Base-by-base conservation (phyloP, 2,329 filamentous ascomycete species). In the Akanthomyces uredinophilus region DNA sequence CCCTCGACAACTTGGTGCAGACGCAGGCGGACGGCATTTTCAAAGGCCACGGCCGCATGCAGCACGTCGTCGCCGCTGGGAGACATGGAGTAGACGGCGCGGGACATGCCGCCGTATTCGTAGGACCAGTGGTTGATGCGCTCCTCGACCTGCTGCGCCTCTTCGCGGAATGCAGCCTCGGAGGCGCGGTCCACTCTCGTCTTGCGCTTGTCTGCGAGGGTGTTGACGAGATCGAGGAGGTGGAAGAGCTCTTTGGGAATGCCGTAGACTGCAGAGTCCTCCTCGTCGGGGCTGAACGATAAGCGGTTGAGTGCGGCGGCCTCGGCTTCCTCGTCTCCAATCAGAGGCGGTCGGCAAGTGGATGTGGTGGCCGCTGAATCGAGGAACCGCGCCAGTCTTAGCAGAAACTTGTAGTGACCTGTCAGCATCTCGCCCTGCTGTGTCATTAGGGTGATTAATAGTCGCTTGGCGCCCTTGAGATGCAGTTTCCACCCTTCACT, bases 1-100 rank as follows among this genome's bases (percentile, higher is more conserved):
- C 77, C 77, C 51, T 79, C 73, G 13, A 77, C 72, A 35, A 79
- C 73, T 63, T 79, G 75, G 65, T 79, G 75, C 20, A 79, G 70
- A 10, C 76, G 71, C 20, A 79, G 68, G 10, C 74, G 71, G n/a
- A 78, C 70, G 10, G 77, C 76, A 65, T 73, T 73, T 61, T 78
- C 75, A 62, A 76, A 78, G 6, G 76, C 75, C 18, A 67, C 68
- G 2, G 75, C 75, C 20, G 75, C 75, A 52, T 71, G 64, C 11
- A 75, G 61, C 1, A 72, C 71, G 44, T 76, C 72, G 8, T 71
- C 67, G 20, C 66, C 67, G 29, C 55, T 44, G 4, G 71, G 63
- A 1, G 64, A 61, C 10, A 68, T 58, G 3, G 66, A 63, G 39
- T 66, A 66, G 16, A 66, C 67, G n/a, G 69, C 68, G n/a, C 66